Evolutionary conservation across 169 alveolate genomes (phyloP), one percentile per base, ranked within the genome.

Genomic region (Eimeria sp.): DNA sequence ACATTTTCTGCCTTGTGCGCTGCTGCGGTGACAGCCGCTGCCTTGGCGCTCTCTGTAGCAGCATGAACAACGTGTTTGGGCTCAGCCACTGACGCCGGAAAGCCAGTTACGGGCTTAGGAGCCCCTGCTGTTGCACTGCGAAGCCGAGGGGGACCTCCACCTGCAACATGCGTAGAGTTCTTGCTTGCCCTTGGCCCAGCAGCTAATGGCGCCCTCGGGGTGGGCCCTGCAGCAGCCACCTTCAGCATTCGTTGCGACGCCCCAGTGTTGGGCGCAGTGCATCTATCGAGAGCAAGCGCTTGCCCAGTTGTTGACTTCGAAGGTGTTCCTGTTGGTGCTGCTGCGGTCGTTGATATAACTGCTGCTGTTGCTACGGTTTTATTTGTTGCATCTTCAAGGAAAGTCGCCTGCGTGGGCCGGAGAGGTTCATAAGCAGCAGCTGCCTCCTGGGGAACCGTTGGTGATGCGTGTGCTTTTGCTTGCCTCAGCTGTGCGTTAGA

Each of bases 391-490:
- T 30, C 20, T 83, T 10, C 90, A 56, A 54, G 76, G 56, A 40
- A 52, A 18, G 37, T 83, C 16, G 56, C 33, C 40, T 37, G 43
- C 90, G 40, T 60, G 27, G 72, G 60, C 43, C 43, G 90, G 49
- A 62, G 72, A 52, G 74, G 56, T 49, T 76, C 77, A 82, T 54
- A 54, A 18, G 74, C 30, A 60, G 27, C 76, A 52, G 71, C 54
- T 56, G 77, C 40, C 20, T 49, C 49, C 8, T 83, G 88, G 68
- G 68, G 46, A 56, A 43, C 77, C 33, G 90, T n/a, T 37, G 90
- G 90, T 16, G 90, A 56, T 40, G 54, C 68, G 18, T 83, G 77
- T 60, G 76, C 90, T 62, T 66, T 37, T 40, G 82, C 52, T 40
- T 83, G 30, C n/a, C 54, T 60, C 62, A 37, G 93, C 40, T 52